Conservation (phyloP, 164 flowering plant species). For the Protea cynaroides region DNA sequence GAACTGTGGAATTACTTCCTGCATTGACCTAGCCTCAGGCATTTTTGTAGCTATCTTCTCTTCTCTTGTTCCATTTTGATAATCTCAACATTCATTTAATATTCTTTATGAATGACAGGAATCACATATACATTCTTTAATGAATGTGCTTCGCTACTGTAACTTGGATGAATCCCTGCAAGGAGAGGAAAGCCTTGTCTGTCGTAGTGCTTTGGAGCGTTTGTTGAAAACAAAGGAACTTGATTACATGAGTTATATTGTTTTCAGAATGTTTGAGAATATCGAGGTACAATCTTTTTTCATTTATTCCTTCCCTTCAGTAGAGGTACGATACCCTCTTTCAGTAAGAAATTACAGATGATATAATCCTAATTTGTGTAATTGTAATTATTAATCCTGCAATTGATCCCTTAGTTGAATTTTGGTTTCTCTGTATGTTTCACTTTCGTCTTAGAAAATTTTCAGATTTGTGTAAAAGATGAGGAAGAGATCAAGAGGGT, state of each 20-base stretch:
- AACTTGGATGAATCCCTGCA: conserved; percentile 94
- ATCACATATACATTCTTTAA: conserved; percentile 94
- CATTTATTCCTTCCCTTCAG: too few relatives aligned
- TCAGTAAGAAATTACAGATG: too few relatives aligned
- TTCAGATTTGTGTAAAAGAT: too few relatives aligned
- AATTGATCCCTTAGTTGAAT: too few relatives aligned
- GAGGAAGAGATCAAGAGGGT: too few relatives aligned
- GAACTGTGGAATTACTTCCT: not conserved
- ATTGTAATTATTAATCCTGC: too few relatives aligned
- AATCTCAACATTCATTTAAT: not conserved
- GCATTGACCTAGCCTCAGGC: not conserved
- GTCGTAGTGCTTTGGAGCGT: conserved; percentile 76
- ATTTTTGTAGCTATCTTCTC: not conserved
- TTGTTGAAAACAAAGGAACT: conserved; percentile 86
- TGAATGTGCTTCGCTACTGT: conserved; percentile 99
- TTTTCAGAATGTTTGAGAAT: conserved; percentile 92
- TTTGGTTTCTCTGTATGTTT: too few relatives aligned
- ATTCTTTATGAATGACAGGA: conserved; percentile 48
- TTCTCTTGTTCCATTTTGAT: not conserved
- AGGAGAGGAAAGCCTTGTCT: conserved; percentile 86
- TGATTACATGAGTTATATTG: conserved; percentile 98
- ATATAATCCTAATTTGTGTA: too few relatives aligned
- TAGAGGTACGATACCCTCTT: too few relatives aligned
- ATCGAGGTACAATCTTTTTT: conserved; percentile 48
- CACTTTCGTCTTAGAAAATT: too few relatives aligned